Evolutionary conservation across 192 early-diverging fungal genomes (phyloP), one percentile per base, ranked within the genome.

Genomic region (Allomyces arbusculus): DNA sequence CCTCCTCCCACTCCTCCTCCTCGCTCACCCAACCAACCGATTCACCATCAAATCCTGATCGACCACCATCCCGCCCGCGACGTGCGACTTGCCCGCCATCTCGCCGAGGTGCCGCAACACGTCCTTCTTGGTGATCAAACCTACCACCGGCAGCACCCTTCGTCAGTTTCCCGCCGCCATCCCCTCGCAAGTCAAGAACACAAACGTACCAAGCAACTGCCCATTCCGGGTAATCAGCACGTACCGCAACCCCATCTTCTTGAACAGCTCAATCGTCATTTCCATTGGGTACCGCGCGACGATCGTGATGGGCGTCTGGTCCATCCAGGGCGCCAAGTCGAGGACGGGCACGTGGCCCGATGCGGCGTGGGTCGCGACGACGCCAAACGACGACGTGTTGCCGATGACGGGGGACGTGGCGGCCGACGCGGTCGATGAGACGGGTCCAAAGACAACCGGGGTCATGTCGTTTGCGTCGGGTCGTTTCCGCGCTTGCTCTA

Each of bases 61-160:
- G 33, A 65, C 24, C 24, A 65, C 14, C 24, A 65, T 16, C 24
- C 24, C 24, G 14, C 24, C 33, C 0, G 19, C 24, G 1, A 1
- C 24, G 1, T 65, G 33, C 33, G 33, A 65, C 16, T 65, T 61
- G 24, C 33, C 24, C 24, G 24, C 14, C 24, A 62, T 62, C 24
- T 62, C 62, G 50, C 50, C 68, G 40, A 79, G 26, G 67, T 82
- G 74, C 45, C 79, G 74, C 61, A 87, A 69, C 43, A 87, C 76
- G 64, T 86, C 84, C 73, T 87, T 87, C 62, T 87, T 87, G 3
- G 86, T 87, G 64, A 87, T 84, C 26, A 87, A 70, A 19, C 86
- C 65, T 58, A 22, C 16, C 45, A 66, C 20, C 12, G 0, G 3
- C 26, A 3, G 2, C 33, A 40, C 7, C 50, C 19, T 55, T 55